phyloP scores from a whole-genome alignment of 1,139 yeast species.

The Zhuliangozyma parablackwelliae region DNA sequence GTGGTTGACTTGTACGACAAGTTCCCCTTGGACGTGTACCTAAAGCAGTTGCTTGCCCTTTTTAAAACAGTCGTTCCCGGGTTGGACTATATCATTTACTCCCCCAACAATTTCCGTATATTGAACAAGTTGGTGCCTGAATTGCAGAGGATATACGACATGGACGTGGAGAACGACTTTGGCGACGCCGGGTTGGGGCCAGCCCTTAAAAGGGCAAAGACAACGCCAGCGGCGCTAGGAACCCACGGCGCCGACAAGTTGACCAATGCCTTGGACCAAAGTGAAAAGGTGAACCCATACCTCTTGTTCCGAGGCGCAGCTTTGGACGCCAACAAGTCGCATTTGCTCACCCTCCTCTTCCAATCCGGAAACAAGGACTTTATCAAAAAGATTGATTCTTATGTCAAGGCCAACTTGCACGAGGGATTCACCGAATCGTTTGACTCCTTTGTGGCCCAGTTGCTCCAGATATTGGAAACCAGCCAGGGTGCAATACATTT shows the following conservation, averaged over 20 bases:
- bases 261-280: conserved; percentile 1
- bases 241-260: not conserved
- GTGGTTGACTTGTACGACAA: conserved; percentile 27
- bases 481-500: conserved; percentile 8
- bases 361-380: conserved; percentile 4
- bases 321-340: conserved; percentile 1
- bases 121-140: conserved; percentile 4
- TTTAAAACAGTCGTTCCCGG: conserved; percentile 22
- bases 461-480: conserved; percentile 3
- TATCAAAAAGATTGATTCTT: conserved; percentile 3
- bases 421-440: conserved; percentile 1
- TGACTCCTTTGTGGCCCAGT: conserved; percentile 1
- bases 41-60: conserved; percentile 20
- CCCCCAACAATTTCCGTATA: conserved; percentile 3
- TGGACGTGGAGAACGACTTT: not conserved
- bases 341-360: conserved; percentile 4
- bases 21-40: conserved; percentile 33
- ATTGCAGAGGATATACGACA: not conserved
- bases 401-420: conserved; percentile 3
- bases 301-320: conserved; percentile 5
- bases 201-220: not conserved
- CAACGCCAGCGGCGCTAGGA: not conserved
- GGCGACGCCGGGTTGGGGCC: not conserved
- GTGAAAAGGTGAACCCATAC: conserved; percentile 6
- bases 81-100: conserved; percentile 15